These are phyloP conservation scores for Mortierella claussenii DNA, from an alignment of 192 early-diverging fungal species.

Conservation along the genomic window DNA sequence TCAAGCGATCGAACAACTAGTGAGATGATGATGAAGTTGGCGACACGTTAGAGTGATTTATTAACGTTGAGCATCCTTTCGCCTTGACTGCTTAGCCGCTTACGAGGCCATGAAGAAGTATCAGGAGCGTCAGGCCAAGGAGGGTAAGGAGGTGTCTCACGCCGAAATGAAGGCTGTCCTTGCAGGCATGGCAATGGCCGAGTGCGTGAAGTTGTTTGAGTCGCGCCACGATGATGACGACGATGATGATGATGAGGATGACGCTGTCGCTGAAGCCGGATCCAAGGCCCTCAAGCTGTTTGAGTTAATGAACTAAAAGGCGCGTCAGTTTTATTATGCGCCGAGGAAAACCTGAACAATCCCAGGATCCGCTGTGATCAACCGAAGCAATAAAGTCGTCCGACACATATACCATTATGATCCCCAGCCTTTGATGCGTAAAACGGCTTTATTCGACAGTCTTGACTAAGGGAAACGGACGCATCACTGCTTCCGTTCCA, in stretches of 20 bases:
- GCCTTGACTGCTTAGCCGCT: conserved; percentile 17
- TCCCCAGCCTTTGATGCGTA: no score
- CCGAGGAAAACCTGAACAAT: no score
- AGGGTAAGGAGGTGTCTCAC: conserved; percentile 42
- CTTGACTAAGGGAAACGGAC: no score
- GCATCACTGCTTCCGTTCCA: no score
- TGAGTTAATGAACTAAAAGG: conserved; percentile 48
- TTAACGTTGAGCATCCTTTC: neutral
- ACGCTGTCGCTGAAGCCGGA: conserved; percentile 48
- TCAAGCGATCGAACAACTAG: no score
- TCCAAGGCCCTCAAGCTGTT: conserved; percentile 49
- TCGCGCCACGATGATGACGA: conserved; percentile 40
- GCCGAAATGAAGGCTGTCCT: conserved; percentile 49
- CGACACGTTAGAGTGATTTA: neutral
- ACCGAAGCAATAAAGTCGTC: no score
- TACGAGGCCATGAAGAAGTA: conserved; percentile 52
- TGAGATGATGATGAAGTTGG: neutral
- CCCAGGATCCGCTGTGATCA: no score
- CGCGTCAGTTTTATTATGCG: no score
- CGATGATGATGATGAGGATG: conserved; percentile 40
- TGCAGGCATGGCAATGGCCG: conserved; percentile 57
- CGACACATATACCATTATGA: no score
- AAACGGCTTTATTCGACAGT: no score
- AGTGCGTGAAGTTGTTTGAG: conserved; percentile 50
- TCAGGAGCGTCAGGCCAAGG: conserved; percentile 35